Conservation (phyloP, 805 yeast species). For the Debaryomyces maramus region DNA sequence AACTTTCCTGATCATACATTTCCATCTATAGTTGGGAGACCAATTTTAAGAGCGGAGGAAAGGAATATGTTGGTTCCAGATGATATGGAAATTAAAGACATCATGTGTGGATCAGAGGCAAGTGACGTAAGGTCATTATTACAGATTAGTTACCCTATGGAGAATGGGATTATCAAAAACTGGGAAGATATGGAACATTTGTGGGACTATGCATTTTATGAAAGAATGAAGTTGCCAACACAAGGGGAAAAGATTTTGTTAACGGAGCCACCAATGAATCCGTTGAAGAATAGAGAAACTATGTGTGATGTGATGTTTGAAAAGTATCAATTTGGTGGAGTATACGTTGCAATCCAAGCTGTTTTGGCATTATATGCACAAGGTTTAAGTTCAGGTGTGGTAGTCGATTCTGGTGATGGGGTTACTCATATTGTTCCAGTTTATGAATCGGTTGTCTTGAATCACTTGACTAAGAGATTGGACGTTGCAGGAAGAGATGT, state of each 20-base stretch:
- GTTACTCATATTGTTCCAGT: conserved; percentile 98
- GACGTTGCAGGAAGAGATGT: conserved; percentile 99
- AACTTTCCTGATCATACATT: conserved; percentile 96
- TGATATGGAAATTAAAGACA: conserved; percentile 80
- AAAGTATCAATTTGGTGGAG: conserved; percentile 85
- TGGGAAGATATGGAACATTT: conserved; percentile 99
- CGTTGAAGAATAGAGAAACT: conserved; percentile 80
- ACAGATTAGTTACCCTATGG: conserved; percentile 97
- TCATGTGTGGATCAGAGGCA: conserved; percentile 98
- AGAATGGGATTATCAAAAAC: conserved; percentile 92
- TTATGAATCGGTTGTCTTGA: conserved; percentile 93
- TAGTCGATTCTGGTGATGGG: conserved; percentile 98
- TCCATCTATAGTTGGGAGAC: conserved; percentile 97
- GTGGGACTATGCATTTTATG: conserved; percentile 97
- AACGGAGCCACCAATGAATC: conserved; percentile 99
- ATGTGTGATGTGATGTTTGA: conserved; percentile 95
- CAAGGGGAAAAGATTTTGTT: conserved; percentile 76
- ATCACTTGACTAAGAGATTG: conserved; percentile 85
- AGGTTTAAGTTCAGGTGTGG: conserved; percentile 95
- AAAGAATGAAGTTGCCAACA: conserved; percentile 78
- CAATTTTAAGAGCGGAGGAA: conserved; percentile 95
- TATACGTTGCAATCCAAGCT: conserved; percentile 94
- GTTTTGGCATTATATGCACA: conserved; percentile 97
- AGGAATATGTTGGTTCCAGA: conserved; percentile 56
- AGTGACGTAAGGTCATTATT: conserved; percentile 83